These are phyloP conservation scores for Shiraia bambusicola DNA, from an alignment of 2,329 filamentous ascomycete genomes.

Conservation along the genomic window DNA sequence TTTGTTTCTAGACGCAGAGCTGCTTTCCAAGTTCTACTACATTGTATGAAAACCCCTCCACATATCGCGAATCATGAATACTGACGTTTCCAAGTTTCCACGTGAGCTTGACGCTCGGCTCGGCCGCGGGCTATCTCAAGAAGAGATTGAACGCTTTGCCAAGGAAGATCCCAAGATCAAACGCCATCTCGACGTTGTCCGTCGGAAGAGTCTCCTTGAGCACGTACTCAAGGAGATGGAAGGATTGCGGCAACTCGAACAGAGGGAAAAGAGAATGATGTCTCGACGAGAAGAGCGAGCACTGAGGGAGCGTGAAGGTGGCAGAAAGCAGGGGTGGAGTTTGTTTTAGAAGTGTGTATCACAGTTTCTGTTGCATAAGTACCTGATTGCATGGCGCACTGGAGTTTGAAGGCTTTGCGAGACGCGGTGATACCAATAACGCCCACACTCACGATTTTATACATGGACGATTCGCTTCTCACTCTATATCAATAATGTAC, in stretches of 20 bases:
- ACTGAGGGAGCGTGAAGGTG: conserved; percentile 21
- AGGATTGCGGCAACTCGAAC: conserved; percentile 79
- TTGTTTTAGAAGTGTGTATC: conserved; percentile 24
- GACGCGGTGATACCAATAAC: conserved; percentile 9
- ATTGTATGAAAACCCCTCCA: conserved; percentile 50
- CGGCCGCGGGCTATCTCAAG: conserved; percentile 73
- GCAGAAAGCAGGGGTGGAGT: conserved; percentile 36
- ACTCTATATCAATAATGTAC: too few relatives aligned
- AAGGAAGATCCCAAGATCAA: conserved; percentile 89
- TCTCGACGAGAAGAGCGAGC: conserved; percentile 22
- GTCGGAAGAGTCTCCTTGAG: conserved; percentile 88
- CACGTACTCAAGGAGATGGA: conserved; percentile 96
- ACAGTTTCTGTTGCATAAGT: conserved; percentile 13
- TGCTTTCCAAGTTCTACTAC: conserved; percentile 96
- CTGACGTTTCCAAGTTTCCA: conserved; percentile 62
- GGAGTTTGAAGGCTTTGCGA: conserved; percentile 10
- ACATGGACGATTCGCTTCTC: too few relatives aligned
- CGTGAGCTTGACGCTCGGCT: conserved; percentile 86
- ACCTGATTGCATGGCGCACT: conserved; percentile 24
- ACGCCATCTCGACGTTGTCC: conserved; percentile 86
- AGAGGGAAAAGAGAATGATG: conserved; percentile 61
- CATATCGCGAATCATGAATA: neutral
- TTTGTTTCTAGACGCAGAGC: conserved; percentile 94
- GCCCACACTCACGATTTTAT: too few relatives aligned
- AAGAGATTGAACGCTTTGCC: conserved; percentile 84